Percentiles rank a stretch among this genome's conserved stretches.
These are phyloP conservation scores for Furcasterigmium sp. DNA, from an alignment of 2,329 filamentous ascomycete species.

Conservation along the genomic window DNA sequence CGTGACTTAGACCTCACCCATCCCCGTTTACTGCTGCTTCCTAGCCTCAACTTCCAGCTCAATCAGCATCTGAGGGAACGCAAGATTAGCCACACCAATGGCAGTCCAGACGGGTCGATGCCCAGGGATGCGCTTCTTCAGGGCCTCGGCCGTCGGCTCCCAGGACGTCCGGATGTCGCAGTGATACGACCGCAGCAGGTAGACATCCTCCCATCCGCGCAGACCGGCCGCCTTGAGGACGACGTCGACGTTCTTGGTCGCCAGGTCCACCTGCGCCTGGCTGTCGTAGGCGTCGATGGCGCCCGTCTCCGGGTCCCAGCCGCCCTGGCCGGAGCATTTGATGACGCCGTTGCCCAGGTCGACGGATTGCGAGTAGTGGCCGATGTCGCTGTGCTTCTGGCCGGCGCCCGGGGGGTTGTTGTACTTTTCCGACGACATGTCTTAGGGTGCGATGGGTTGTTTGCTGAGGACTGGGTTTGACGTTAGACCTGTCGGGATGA, in stretches of 20 bases:
- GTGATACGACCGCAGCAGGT: constrained; percentile 37
- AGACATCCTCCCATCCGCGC: constrained; percentile 48
- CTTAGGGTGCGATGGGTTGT: too few relatives aligned
- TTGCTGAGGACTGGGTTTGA: too few relatives aligned
- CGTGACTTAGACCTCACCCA: too few relatives aligned
- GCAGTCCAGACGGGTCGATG: constrained; percentile 33
- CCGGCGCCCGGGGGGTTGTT: constrained; percentile 19
- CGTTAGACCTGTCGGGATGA: too few relatives aligned
- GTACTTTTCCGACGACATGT: constrained; percentile 24
- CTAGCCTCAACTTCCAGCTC: constrained; percentile 53
- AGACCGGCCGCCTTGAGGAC: constrained; percentile 43
- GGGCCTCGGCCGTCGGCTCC: constrained; percentile 29
- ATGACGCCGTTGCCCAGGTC: constrained; percentile 39
- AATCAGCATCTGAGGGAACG: constrained; percentile 40
- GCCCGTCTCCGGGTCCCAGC: constrained; percentile 17
- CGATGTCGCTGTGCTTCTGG: constrained; percentile 16
- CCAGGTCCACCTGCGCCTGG: constrained; percentile 37
- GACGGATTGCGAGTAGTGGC: constrained; percentile 41
- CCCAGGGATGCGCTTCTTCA: constrained; percentile 23
- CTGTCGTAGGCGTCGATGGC: constrained; percentile 24
- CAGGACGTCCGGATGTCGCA: constrained; percentile 30
- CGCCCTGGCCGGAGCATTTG: constrained; percentile 40
- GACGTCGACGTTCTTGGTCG: constrained; percentile 50
- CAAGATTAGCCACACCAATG: constrained; percentile 43
- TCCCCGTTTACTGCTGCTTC: too few relatives aligned